A percentile compares a stretch with the other conserved stretches of the same genome.
These are phyloP conservation scores for Spergularia azorica DNA, from an alignment of 179 eudicot genomes.

Conservation along the genomic window DNA sequence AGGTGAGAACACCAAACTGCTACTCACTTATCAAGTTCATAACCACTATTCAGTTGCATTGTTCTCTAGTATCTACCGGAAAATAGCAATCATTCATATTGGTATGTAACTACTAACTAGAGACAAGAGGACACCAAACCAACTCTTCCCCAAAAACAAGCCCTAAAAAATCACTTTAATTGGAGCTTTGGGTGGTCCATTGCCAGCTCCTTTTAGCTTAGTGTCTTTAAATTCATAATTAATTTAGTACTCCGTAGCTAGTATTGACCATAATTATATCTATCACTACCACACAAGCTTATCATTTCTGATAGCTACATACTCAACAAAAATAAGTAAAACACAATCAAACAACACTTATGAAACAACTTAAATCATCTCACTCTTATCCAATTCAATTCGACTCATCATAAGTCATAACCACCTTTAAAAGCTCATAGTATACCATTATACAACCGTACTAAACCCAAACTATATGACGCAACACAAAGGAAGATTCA, in stretches of 20 bases:
- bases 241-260: background rate
- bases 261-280: too few relatives aligned
- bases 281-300: too few relatives aligned
- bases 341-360: background rate
- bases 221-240: conserved; percentile 12
- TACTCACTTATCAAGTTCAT: background rate
- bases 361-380: background rate
- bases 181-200: conserved; percentile 22
- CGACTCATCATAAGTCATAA: too few relatives aligned
- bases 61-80: background rate
- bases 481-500: background rate
- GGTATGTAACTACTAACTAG: background rate
- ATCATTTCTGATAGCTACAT: too few relatives aligned
- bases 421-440: too few relatives aligned
- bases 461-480: background rate
- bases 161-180: background rate
- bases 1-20: background rate
- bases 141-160: conserved; percentile 23
- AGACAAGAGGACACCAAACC: conserved; percentile 24
- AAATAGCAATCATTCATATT: background rate
- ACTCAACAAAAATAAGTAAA: background rate
- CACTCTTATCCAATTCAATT: too few relatives aligned
- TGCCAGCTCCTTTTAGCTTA: conserved; percentile 31
- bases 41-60: conserved; percentile 22
- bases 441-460: too few relatives aligned